Percentiles rank a stretch among this genome's conserved stretches.
These are phyloP conservation scores for Xylariomycetidae sp. DNA, from an alignment of 2,329 filamentous ascomycete genomes.

Conservation along the genomic window DNA sequence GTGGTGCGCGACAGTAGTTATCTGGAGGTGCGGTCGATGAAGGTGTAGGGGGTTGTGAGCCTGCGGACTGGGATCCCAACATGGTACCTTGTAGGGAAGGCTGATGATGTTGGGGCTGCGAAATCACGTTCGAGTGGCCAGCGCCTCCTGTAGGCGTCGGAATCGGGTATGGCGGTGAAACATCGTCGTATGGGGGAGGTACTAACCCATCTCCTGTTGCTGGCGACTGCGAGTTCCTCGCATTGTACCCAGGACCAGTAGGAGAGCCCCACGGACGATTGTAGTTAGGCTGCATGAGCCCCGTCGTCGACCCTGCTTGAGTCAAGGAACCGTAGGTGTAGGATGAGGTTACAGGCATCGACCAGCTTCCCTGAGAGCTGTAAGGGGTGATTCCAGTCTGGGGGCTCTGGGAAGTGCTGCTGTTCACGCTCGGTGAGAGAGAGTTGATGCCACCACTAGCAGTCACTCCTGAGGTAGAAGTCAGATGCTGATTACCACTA, in stretches of 20 bases:
- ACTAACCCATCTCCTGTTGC: conserved; percentile 57
- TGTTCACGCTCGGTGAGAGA: conserved; percentile 57
- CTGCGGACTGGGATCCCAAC: conserved; percentile 44
- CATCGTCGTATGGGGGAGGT: conserved; percentile 63
- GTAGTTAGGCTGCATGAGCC: conserved; percentile 40
- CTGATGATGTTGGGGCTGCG: conserved; percentile 28
- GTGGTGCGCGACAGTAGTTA: conserved; percentile 50
- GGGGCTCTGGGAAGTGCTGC: conserved; percentile 54
- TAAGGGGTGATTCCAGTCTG: conserved; percentile 50
- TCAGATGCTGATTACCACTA: conserved; percentile 26
- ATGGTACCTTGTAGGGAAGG: conserved; percentile 34
- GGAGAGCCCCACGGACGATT: conserved; percentile 28
- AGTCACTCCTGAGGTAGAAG: conserved; percentile 40
- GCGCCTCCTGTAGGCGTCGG: conserved; percentile 49
- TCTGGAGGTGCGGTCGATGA: conserved; percentile 57
- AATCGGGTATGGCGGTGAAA: conserved; percentile 61
- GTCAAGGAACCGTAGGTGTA: conserved; percentile 56
- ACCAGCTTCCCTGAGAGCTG: conserved; percentile 55
- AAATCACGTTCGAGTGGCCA: conserved; percentile 26
- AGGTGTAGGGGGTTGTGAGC: conserved; percentile 45
- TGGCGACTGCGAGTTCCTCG: conserved; percentile 54
- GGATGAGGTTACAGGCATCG: conserved; percentile 44
- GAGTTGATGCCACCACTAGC: conserved; percentile 57
- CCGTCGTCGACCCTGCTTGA: conserved; percentile 42
- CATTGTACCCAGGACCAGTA: conserved; percentile 35